Base-by-base conservation (phyloP, 371 early-diverging fungal species). In the Rhizopus sp. region DNA sequence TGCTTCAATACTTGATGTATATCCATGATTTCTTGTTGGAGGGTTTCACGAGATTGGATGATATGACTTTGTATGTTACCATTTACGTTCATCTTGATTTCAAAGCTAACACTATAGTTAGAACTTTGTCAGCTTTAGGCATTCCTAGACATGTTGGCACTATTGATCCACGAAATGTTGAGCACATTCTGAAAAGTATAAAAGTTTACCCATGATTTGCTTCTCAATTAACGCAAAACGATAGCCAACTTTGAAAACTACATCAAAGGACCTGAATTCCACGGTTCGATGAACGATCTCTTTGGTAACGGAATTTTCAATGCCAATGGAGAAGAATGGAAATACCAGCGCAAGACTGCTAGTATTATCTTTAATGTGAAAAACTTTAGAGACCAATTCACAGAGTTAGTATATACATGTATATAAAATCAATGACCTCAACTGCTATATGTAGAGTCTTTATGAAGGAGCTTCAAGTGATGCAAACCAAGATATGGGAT, bases 241-340 rank as follows among this genome's bases (percentile, higher is more conserved):
- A 23, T 23, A 75, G 75, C 50, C 42, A 76, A 86, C 54, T 86
- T 86, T 69, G 77, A 83, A 39, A 82, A 83, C 57, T 87, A 85
- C 31, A 58, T 72, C 23, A 87, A 86, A 61, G 83, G 81, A 1
- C 69, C 77, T 5, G 59, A 67, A 39, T 62, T 80, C 34, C 60
- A 75, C 12, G 55, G 47, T 31, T 48, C 64, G 5, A 29, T 75
- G 46, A 33, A 53, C 5, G 80, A 85, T 13, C 51, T 88, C 3
- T 70, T 90, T 13, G 91, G 90, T 4, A 66, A 88, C 53, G 91
- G 91, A 42, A 91, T 91, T 55, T 91, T 91, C 63, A 81, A 80
- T 63, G 73, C 78, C 3, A 87, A 88, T 62, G 89, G 90, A 7
- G 75, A 83, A 34, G 34, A 70, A 1, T 89, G 90, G 90, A 80